Evolutionary conservation across 257 asterid genomes (phyloP).

Genomic region (Knoxia roxburghii): DNA sequence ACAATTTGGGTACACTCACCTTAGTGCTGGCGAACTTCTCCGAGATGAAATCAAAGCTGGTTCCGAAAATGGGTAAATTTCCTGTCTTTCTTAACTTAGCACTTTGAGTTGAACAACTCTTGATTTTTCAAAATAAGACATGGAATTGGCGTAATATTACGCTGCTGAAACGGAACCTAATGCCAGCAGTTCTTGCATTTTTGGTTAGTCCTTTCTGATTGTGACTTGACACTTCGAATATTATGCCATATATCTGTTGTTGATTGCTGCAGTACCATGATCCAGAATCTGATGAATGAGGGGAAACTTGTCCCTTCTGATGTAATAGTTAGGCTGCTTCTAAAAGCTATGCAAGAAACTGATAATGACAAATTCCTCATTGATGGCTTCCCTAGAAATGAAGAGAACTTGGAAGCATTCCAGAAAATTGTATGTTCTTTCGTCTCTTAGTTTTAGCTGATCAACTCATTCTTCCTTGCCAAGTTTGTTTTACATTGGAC

Average conservation of each 20-base stretch:
- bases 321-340: constrained; percentile 71
- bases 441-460: background rate
- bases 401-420: constrained; percentile 80
- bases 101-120: background rate
- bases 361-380: constrained; percentile 78
- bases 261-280: constrained; percentile 52
- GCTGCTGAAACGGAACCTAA: background rate
- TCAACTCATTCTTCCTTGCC: background rate
- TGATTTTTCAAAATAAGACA: background rate
- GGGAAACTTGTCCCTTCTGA: constrained; percentile 89
- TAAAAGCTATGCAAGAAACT: constrained; percentile 58
- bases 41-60: constrained; percentile 63
- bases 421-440: constrained; percentile 44
- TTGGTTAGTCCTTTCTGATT: background rate
- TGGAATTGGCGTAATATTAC: background rate
- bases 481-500: background rate
- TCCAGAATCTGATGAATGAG: constrained; percentile 67
- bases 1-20: constrained; percentile 77
- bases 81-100: background rate
- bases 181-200: background rate
- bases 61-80: constrained; percentile 28
- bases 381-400: constrained; percentile 92
- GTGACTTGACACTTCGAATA: background rate
- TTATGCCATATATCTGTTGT: background rate
- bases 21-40: constrained; percentile 93